These are phyloP conservation scores for Quercus lobata DNA, from an alignment of 331 rosid species.

Conservation along the genomic window DNA sequence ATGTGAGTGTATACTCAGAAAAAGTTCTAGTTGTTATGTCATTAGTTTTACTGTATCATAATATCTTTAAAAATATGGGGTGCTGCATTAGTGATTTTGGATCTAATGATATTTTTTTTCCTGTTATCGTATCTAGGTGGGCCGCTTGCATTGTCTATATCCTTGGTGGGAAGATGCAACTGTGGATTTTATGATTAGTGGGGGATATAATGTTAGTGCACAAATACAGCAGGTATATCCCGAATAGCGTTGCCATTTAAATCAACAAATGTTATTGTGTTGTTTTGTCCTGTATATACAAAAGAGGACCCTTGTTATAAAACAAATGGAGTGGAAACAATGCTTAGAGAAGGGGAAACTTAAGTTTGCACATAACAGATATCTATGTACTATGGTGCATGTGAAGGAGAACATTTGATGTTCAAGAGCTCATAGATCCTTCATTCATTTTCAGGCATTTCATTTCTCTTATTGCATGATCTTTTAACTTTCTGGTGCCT, in stretches of 20 bases:
- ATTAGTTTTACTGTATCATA: background rate
- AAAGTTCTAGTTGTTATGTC: background rate
- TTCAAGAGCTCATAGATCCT: background rate
- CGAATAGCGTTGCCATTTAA: background rate
- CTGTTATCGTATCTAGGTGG: slow-evolving; percentile 46
- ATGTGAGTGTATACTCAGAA: slow-evolving; percentile 49
- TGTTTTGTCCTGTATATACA: background rate
- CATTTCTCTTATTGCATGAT: background rate
- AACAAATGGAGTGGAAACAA: background rate
- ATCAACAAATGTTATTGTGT: background rate
- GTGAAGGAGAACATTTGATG: background rate
- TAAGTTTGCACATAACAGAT: background rate
- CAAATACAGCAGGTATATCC: slow-evolving; percentile 55
- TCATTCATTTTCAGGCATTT: background rate
- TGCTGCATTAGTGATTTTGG: slow-evolving; percentile 11
- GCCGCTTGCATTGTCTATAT: slow-evolving; percentile 82
- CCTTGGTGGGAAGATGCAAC: slow-evolving; percentile 95
- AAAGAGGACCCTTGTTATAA: background rate
- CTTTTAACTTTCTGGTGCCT: background rate
- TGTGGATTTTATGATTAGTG: slow-evolving; percentile 80
- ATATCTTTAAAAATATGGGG: background rate
- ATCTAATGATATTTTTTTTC: slow-evolving; percentile 9
- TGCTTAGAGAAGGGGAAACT: background rate
- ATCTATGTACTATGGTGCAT: background rate
- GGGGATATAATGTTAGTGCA: slow-evolving; percentile 66